Evolutionary conservation across 1,284 basidiomycete genomes (phyloP), one percentile per base, ranked within the genome.

Genomic region (Tilletiaria anomala): DNA sequence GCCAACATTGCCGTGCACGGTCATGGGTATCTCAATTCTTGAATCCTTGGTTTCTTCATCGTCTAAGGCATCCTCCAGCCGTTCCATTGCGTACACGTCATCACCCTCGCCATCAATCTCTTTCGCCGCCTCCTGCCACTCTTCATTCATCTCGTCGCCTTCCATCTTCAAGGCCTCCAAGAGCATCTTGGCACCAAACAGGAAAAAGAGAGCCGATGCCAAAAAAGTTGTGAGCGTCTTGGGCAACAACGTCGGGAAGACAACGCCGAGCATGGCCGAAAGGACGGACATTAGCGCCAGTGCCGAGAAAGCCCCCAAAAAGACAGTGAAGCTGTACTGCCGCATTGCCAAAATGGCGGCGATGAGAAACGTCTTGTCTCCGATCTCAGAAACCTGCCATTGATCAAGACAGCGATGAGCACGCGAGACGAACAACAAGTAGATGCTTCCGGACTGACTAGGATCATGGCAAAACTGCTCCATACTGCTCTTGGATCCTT

Each of bases 311-410:
- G 89, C 88, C 36, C 91, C 91, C 1, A 75, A 73, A 65, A 96
- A 96, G 41, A 97, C 88, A 42, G 80, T 71, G 35, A 80, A 61
- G 11, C 87, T 79, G 0, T 85, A 78, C 64, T 94, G 87, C 2
- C 88, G 80, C 78, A 93, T 91, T 6, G 91, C 85, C 54, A 99
- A 80, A 56, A 99, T 89, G 44, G 91, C 93, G 17, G 91, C 75
- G 36, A 96, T 94, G 47, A 97, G 78, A 67, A 97, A 97, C 0
- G 91, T 97, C 70, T 96, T 96, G 78, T 97, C 93, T 35, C 91
- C 89, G 51, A 71, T 66, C 48, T 71, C 70, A 12, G 67, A 69
- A 26, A 71, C 62, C 58, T 60, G 20, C n/a, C 16, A 33, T 22
- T 3, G 35, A 14, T 6, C 18, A 37, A 22, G 32, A 6, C 35